These are phyloP conservation scores for Cladochytrium replicatum DNA, from an alignment of 192 early-diverging fungal species.

Conservation along the genomic window DNA sequence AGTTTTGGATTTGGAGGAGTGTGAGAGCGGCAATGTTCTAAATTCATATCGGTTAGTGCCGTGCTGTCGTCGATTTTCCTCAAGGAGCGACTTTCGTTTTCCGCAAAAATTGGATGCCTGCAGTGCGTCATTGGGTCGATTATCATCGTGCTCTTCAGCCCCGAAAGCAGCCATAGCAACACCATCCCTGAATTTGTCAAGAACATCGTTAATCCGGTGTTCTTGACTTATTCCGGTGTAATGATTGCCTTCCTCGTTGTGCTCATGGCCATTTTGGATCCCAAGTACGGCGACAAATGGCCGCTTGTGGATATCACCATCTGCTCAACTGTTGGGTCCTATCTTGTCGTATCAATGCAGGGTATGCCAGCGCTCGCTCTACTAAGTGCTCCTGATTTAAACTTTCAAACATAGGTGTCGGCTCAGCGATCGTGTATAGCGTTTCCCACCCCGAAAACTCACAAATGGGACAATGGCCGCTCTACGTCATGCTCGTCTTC, in stretches of 20 bases:
- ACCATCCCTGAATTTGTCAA: constrained; percentile 37
- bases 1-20: neutral
- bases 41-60: constrained; percentile 26
- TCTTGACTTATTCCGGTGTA: constrained; percentile 40
- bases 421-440: constrained; percentile 44
- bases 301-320: constrained; percentile 34
- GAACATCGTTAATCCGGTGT: constrained; percentile 46
- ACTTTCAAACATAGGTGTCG: constrained; percentile 26
- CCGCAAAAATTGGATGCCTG: constrained; percentile 49
- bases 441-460: constrained; percentile 26
- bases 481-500: constrained; percentile 35
- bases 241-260: constrained; percentile 23
- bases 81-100: constrained; percentile 46
- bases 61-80: constrained; percentile 48
- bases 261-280: constrained; percentile 42
- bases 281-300: constrained; percentile 46
- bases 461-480: constrained; percentile 46
- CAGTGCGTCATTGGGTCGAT: constrained; percentile 53
- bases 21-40: neutral
- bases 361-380: constrained; percentile 3
- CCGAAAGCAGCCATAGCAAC: constrained; percentile 24
- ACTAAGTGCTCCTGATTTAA: constrained; percentile 5
- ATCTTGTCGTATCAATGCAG: constrained; percentile 44
- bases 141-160: constrained; percentile 41
- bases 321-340: constrained; percentile 45